Conservation (phyloP, 2,329 filamentous ascomycete species). For the Fusarium veterinarium region DNA sequence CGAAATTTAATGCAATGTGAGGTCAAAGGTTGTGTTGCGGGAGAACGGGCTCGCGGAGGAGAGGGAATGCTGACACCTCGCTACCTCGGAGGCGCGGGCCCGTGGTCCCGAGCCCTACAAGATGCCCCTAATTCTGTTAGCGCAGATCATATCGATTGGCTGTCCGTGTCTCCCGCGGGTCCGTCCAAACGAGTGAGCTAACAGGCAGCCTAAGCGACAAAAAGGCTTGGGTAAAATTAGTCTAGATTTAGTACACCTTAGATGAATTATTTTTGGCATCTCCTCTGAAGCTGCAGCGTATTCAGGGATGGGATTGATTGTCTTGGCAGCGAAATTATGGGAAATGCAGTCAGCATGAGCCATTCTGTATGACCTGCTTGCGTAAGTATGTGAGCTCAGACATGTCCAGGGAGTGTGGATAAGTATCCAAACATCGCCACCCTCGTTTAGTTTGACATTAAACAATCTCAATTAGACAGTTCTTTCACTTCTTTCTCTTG, state of each 20-base stretch:
- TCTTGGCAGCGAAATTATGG: background rate
- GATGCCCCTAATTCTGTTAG: background rate
- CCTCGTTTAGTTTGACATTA: background rate
- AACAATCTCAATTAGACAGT: background rate
- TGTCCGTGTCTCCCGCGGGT: background rate
- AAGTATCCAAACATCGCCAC: constrained; percentile 1
- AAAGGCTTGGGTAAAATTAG: rapidly evolving
- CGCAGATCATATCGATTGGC: constrained; percentile 10
- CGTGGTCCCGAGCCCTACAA: background rate
- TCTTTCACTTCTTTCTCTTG: background rate
- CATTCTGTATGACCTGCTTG: background rate
- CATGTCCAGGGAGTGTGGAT: background rate
- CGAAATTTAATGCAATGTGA: background rate
- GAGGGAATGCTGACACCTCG: constrained; percentile 17
- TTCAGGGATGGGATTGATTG: background rate
- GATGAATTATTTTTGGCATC: background rate
- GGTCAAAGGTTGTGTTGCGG: background rate
- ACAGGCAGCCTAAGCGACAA: background rate
- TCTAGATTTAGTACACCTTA: rapidly evolving
- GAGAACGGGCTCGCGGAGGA: constrained; percentile 5
- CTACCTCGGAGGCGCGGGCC: constrained; percentile 29
- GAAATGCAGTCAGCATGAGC: constrained; percentile 14
- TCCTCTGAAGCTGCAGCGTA: no score
- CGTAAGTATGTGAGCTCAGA: background rate
- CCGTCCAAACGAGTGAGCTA: background rate